phyloP scores from a whole-genome alignment of 139 green algal species.

The Volvox reticuliferus region DNA sequence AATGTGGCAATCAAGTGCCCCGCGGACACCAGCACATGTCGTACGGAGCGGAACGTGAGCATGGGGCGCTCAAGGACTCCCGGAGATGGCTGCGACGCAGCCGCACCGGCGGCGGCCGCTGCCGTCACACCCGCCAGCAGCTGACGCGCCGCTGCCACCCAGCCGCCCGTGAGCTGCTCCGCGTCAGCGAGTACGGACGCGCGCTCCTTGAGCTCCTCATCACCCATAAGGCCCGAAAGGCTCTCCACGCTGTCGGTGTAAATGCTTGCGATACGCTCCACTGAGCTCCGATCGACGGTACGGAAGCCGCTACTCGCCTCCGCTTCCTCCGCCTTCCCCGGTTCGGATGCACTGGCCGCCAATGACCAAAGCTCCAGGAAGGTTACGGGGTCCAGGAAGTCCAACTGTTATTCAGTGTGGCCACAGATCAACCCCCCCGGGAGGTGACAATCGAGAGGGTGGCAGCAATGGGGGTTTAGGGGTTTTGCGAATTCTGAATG shows the following conservation, averaged over 20 bases:
- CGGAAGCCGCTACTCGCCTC: not conserved
- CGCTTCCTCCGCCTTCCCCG: not conserved
- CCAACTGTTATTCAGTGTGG: not conserved
- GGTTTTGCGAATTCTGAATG: no score
- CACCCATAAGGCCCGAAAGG: not conserved
- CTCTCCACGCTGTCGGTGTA: conserved; percentile 1
- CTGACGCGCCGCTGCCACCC: conserved; percentile 27
- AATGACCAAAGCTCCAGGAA: conserved; percentile 16
- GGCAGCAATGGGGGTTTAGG: no score
- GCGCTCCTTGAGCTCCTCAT: not conserved
- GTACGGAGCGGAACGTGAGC: not conserved
- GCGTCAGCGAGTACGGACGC: conserved; percentile 2
- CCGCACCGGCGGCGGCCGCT: not conserved
- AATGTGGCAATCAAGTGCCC: conserved; percentile 36
- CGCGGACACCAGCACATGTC: conserved; percentile 36
- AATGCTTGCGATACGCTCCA: not conserved
- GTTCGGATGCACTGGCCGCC: not conserved
- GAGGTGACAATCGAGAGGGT: no score
- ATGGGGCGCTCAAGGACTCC: no score
- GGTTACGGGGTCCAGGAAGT: not conserved
- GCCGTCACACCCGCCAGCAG: conserved; percentile 8
- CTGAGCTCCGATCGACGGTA: not conserved
- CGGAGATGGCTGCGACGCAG: not conserved
- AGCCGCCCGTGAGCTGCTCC: conserved; percentile 37
- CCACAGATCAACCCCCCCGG: no score